Base-by-base conservation (phyloP, 495 filamentous ascomycete genomes). In the Podospora tetraspora region DNA sequence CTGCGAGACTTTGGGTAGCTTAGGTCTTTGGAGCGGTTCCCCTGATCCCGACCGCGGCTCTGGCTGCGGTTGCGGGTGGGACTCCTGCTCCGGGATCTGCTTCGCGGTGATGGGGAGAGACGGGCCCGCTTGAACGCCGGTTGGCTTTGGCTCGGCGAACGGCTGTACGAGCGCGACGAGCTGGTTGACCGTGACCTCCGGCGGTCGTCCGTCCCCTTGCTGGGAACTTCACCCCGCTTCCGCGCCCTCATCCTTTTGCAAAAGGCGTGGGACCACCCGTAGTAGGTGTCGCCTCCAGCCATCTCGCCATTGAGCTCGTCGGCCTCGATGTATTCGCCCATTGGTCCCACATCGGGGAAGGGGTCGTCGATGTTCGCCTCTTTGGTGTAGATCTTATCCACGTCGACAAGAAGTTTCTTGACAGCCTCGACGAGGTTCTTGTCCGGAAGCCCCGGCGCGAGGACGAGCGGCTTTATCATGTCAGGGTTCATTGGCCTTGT, bases 251-350 rank as follows among this genome's bases (percentile, higher is more conserved):
- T 96, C 69, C 89, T 88, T 70, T 91, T 84, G 78, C 92, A 96
- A 70, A 96, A 97, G 9, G 80, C 78, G 59, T 84, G 86, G 16
- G 90, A 93, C 93, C 93, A 97, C 52, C 92, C 93, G 74, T 95
- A 95, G 73, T 96, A 96, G 9, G 87, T 88, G 34, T 94, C 88
- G 9, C 88, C 87, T 21, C 79, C 80, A 12, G 83, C 70, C 22
- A 88, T 77, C 13, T 91, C 87, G 0, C 87, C 88, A 1, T 84
- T 86, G 11, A 84, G 82, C 68, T 86, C 84, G 66, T 91, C 87
- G 2, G 84, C 75, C 12, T 88, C 74, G 11, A 93, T 78, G 9
- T 81, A 76, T 74, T 94, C 90, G 21, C 93, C 93, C 29, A 96
- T 81, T 67, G 89, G 86, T 72, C 93, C 89, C 22, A 93, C 81